Evolutionary conservation across 1,284 basidiomycete genomes (phyloP).

Genomic region (Trametes polyzona): DNA sequence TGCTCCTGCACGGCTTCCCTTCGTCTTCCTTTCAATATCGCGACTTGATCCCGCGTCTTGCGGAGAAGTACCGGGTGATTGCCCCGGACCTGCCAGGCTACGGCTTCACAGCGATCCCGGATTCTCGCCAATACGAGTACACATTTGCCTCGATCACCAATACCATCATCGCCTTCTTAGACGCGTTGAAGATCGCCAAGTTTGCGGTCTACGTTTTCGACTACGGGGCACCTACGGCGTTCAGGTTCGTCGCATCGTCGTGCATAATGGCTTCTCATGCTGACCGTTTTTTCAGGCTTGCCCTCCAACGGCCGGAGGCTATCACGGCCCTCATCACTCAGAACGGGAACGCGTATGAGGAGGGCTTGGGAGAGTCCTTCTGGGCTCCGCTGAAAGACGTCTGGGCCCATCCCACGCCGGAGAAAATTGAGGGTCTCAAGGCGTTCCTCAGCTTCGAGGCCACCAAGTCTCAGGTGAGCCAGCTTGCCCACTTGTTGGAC

Average conservation of each 20-base stretch:
- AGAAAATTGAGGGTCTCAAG: constrained; percentile 31
- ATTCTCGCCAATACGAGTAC: constrained; percentile 39
- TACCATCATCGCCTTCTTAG: constrained; percentile 46
- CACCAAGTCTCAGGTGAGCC: constrained; percentile 40
- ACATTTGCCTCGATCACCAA: constrained; percentile 46
- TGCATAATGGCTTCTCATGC: constrained; percentile 1
- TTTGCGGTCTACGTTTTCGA: constrained; percentile 54
- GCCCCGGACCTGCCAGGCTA: constrained; percentile 56
- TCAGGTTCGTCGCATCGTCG: constrained; percentile 34
- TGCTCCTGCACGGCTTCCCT: constrained; percentile 55
- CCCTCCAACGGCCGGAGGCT: constrained; percentile 44
- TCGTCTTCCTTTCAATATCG: constrained; percentile 52
- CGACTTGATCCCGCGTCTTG: constrained; percentile 48
- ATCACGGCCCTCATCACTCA: constrained; percentile 51
- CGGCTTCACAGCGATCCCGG: constrained; percentile 49
- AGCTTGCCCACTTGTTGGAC: background rate
- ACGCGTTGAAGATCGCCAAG: constrained; percentile 41
- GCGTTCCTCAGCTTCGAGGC: constrained; percentile 32
- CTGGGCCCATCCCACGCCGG: constrained; percentile 39
- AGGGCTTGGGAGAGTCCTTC: constrained; percentile 44
- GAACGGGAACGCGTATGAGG: constrained; percentile 53
- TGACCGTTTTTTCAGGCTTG: constrained; percentile 37
- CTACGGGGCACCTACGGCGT: constrained; percentile 49
- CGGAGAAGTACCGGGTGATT: constrained; percentile 46
- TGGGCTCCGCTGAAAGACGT: constrained; percentile 43